Evolutionary conservation across 192 early-diverging fungal species (phyloP).

Genomic region (Rhizoclosmatium sp.): DNA sequence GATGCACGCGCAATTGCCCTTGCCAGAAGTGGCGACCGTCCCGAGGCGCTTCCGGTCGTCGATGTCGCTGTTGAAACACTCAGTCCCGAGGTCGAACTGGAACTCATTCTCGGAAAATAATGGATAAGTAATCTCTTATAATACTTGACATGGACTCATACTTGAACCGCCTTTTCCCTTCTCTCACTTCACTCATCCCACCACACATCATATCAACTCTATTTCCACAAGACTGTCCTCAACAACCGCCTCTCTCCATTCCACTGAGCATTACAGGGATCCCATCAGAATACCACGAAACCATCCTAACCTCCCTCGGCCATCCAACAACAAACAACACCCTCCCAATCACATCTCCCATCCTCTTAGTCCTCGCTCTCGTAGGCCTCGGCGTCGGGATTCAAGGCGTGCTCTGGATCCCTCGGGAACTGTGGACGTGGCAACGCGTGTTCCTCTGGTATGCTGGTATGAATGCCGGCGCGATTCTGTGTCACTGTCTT

Average conservation of each 20-base stretch:
- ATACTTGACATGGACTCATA: no score
- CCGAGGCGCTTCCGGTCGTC: no score
- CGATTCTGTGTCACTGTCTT: slow-evolving; percentile 7
- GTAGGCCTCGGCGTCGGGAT: slow-evolving; percentile 12
- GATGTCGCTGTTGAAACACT: no score
- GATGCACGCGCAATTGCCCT: no score
- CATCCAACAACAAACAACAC: neutral
- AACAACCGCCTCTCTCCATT: neutral
- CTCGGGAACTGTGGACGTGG: neutral
- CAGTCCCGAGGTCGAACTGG: no score
- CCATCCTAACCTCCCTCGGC: neutral
- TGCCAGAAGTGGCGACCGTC: no score
- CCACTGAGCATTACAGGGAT: neutral
- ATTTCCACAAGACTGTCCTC: neutral
- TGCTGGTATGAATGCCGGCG: slow-evolving; percentile 6
- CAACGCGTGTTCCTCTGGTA: slow-evolving; percentile 13
- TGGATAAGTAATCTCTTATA: no score
- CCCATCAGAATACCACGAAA: neutral
- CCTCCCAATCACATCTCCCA: neutral
- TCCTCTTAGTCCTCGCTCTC: neutral
- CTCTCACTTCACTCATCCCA: neutral
- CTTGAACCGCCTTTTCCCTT: neutral
- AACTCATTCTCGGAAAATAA: no score
- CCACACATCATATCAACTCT: neutral
- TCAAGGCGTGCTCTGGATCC: neutral